A percentile compares a stretch with the other conserved stretches of the same genome.
phyloP scores from a whole-genome alignment of 164 flowering plant genomes.

The Piper longum region DNA sequence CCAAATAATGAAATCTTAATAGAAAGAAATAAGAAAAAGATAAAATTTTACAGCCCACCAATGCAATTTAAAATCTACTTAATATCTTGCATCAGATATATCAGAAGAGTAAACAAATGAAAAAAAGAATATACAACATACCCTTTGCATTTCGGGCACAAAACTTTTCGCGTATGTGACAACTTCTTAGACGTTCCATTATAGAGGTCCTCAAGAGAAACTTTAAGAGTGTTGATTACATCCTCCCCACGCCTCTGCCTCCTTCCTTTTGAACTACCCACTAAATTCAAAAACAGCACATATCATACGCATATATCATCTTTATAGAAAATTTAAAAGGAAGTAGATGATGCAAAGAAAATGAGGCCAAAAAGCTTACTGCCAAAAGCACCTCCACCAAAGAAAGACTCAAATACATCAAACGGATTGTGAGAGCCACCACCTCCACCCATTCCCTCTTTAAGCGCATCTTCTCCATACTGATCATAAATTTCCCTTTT shows the following conservation, averaged over 20 bases:
- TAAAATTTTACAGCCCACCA: too few species aligned
- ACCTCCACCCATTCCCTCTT: conserved; percentile 57
- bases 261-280: conserved; percentile 36
- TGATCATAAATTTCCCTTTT: conserved; percentile 53
- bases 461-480: conserved; percentile 64
- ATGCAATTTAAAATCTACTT: too few species aligned
- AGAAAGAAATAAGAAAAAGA: too few species aligned
- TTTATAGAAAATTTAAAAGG: background rate
- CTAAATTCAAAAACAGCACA: conserved; percentile 3
- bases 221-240: conserved; percentile 46
- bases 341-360: background rate
- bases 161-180: conserved; percentile 34
- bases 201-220: conserved; percentile 53
- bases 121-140: conserved; percentile 5
- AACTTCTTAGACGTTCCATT: conserved; percentile 57
- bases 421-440: conserved; percentile 34
- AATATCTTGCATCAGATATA: too few species aligned
- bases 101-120: too few species aligned
- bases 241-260: conserved; percentile 58
- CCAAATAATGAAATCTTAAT: too few species aligned
- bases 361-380: conserved; percentile 11
- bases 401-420: conserved; percentile 48
- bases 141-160: conserved; percentile 61
- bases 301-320: background rate
- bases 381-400: conserved; percentile 39